Evolutionary conservation across 495 filamentous ascomycete genomes (phyloP).

Genomic region (Elasticomyces elasticus): DNA sequence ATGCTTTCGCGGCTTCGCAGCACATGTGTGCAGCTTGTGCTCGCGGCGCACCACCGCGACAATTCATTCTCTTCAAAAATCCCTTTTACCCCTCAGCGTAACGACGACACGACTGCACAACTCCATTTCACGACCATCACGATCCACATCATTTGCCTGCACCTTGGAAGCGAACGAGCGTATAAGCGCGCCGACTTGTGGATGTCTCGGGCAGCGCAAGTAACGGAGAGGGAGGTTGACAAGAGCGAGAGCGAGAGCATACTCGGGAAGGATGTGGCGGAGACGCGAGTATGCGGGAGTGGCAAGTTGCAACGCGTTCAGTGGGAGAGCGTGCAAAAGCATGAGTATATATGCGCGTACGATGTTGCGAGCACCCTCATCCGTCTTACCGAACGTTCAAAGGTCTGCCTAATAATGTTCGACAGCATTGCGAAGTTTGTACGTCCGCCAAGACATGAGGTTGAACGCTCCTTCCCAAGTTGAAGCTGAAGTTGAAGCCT

Average conservation of each 20-base stretch:
- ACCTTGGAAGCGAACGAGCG: conserved; percentile 13
- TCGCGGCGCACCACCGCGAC: neutral
- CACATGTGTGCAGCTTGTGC: neutral
- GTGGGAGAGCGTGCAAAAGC: neutral
- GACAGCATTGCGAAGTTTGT: too few relatives aligned
- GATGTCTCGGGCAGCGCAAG: conserved; percentile 12
- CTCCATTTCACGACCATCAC: conserved; percentile 15
- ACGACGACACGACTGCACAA: neutral
- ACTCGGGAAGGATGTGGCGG: neutral
- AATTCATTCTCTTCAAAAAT: neutral
- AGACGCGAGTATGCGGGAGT: neutral
- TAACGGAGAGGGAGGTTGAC: conserved; percentile 13
- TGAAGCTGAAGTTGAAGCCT: too few relatives aligned
- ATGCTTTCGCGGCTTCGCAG: neutral
- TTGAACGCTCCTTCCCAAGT: too few relatives aligned
- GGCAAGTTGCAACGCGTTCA: neutral
- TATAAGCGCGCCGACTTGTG: conserved; percentile 15
- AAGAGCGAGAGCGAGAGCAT: neutral
- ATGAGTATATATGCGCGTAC: neutral
- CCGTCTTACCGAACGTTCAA: neutral
- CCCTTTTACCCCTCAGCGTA: neutral
- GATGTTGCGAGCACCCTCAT: neutral
- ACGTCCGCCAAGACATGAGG: conserved; percentile 7
- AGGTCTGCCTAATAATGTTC: neutral
- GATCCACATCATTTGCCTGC: conserved; percentile 22